Base-by-base conservation (phyloP, 345 rosid species). In the Gossypium arboreum region DNA sequence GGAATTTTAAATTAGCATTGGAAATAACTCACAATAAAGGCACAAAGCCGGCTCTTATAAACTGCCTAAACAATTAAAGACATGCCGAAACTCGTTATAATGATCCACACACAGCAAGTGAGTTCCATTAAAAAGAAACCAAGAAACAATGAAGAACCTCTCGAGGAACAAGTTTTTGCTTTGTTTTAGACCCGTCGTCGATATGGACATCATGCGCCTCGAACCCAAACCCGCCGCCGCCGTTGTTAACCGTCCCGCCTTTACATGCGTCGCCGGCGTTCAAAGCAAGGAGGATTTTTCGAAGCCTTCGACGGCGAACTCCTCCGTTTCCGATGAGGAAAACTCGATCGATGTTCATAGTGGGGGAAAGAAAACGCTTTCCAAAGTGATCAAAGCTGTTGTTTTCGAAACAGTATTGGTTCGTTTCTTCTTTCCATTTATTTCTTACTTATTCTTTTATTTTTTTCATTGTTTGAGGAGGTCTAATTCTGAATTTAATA, bases 111-210 rank as follows among this genome's bases (percentile, higher is more conserved):
- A 24, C 9, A 20, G 9, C 41, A 34, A 18, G 56, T 16, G 17
- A 48, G 44, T 48, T 63, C n/a, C 60, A 2, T 6, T 61, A 9
- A 39, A 8, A 64, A 39, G 7, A 27, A 55, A 55, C 55, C 13
- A 51, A 13, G 59, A 34, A 1, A 34, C 8, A 64, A 75, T 80
- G 78, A 78, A 81, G 81, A 78, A 74, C 81, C 80, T 70, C 69
- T 52, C 86, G 2, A 78, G 83, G 24, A 87, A 71, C 78, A 85
- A 77, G 78, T 77, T 80, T 39, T 48, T 81, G 78, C 73, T 80
- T 12, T 87, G 90, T 75, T 87, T 87, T 54, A 71, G 82, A 66
- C 86, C 84, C n/a, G 86, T 73, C 34, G 86, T 75, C 27, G 78
- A 77, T 0, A 50, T 83, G 76, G 86, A 81, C n/a, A n/a, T 77